Evolutionary conservation across 345 rosid genomes (phyloP), one percentile per base, ranked within the genome.

Genomic region (Geranium brycei): DNA sequence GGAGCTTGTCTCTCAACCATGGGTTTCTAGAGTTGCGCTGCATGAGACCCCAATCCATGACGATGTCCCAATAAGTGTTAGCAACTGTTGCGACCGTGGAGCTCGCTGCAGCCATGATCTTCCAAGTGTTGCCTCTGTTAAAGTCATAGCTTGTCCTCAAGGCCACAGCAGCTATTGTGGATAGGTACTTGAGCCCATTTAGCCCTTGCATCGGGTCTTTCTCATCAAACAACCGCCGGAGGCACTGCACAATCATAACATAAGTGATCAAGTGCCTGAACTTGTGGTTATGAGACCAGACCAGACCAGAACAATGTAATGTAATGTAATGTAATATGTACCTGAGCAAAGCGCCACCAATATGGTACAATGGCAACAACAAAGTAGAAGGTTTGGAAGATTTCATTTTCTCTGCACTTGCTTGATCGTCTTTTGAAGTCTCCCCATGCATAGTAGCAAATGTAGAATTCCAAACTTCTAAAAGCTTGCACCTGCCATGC

Each of bases 21-120:
- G 97, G 99, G 66, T 93, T 91, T 73, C 77, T 87, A 62, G 96
- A 91, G 72, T 88, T 80, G 53, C 78, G 59, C 73, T 87, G 92
- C 18, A 93, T 92, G 81, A 93, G 87, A 73, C 99, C 99, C 99
- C 99, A 93, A 62, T 93, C 99, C 78, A 72, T 88, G 28, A 87
- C 97, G 82, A 83, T 90, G 80, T 93, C 99, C 99, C 99, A 93
- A 71, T 93, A 93, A 80, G 91, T 79, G 69, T 93, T 97, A 74
- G 87, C 91, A 19, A 90, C 61, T 63, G 99, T 91, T 64, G 99
- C 97, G 53, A 79, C 68, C 73, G 91, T 90, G 62, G 97, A 93
- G 74, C 87, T 78, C 62, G 78, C 70, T 64, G 91, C 96, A 38
- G 88, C 76, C 41, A 85, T 85, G 57, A 88, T 83, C 41, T 88